Conservation (phyloP, 208 protist genomes). For the Acanthamoeba polyphaga region DNA sequence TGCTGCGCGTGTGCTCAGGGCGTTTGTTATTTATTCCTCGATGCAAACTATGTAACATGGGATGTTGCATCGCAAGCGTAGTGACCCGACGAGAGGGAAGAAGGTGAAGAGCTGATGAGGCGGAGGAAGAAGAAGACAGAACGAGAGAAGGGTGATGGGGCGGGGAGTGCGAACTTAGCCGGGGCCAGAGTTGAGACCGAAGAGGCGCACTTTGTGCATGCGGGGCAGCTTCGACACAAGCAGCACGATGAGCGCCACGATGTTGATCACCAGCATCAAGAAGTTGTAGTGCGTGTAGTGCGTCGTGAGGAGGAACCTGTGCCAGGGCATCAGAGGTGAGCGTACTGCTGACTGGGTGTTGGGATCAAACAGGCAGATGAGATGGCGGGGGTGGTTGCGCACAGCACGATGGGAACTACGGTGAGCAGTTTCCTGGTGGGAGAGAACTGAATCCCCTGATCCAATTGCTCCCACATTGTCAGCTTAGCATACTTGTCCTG, state of each 20-base stretch:
- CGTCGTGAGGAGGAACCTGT: slow-evolving; percentile 76
- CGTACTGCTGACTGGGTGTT: not conserved
- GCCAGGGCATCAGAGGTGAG: not conserved
- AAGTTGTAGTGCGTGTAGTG: slow-evolving; percentile 74
- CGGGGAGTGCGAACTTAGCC: not conserved
- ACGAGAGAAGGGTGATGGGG: not conserved
- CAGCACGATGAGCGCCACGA: slow-evolving; percentile 64
- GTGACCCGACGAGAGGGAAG: no score
- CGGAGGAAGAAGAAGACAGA: not conserved
- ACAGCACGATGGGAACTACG: slow-evolving; percentile 79
- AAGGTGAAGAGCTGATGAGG: not conserved
- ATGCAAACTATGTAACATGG: slow-evolving; percentile 11
- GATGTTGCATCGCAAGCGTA: slow-evolving; percentile 16
- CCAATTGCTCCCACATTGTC: slow-evolving; percentile 84
- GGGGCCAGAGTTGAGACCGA: slow-evolving; percentile 41
- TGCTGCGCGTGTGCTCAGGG: no score
- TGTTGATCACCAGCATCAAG: slow-evolving; percentile 64
- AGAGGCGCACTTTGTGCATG: slow-evolving; percentile 77
- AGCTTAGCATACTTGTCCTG: slow-evolving; percentile 76
- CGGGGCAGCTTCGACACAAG: slow-evolving; percentile 77
- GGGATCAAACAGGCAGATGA: not conserved
- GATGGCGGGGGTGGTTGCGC: not conserved
- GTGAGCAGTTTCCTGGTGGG: slow-evolving; percentile 80
- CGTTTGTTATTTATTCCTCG: not conserved
- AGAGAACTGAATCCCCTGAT: slow-evolving; percentile 79